These are phyloP conservation scores for Histomonas meleagridis DNA, from an alignment of 208 protist genomes.

Conservation along the genomic window DNA sequence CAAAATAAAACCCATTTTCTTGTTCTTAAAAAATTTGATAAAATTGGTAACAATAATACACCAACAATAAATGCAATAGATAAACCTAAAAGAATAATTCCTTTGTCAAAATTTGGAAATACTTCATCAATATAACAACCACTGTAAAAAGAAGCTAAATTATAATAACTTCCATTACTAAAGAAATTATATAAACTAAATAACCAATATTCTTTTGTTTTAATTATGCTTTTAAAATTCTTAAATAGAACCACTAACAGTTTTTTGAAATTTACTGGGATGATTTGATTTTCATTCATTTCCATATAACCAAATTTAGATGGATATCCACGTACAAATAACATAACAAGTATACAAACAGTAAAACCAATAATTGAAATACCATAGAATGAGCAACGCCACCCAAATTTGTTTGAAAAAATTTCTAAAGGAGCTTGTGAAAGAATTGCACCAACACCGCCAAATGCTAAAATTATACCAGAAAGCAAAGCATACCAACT, in stretches of 20 bases:
- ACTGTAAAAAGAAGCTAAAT: background rate
- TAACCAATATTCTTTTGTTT: background rate
- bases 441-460: background rate
- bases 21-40: background rate
- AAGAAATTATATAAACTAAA: background rate
- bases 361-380: background rate
- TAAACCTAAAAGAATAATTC: background rate
- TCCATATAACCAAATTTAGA: background rate
- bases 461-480: background rate
- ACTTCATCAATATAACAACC: background rate
- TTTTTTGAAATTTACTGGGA: background rate
- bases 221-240: background rate
- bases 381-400: background rate
- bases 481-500: background rate
- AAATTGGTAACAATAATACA: background rate
- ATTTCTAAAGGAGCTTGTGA: background rate
- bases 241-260: background rate
- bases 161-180: too few species aligned
- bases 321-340: background rate
- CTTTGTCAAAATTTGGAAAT: background rate
- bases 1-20: background rate
- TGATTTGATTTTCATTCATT: background rate
- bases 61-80: background rate
- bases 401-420: background rate
- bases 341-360: background rate